Base-by-base conservation (phyloP, 2,329 filamentous ascomycete species). In the Exophiala phaeomuriformis region DNA sequence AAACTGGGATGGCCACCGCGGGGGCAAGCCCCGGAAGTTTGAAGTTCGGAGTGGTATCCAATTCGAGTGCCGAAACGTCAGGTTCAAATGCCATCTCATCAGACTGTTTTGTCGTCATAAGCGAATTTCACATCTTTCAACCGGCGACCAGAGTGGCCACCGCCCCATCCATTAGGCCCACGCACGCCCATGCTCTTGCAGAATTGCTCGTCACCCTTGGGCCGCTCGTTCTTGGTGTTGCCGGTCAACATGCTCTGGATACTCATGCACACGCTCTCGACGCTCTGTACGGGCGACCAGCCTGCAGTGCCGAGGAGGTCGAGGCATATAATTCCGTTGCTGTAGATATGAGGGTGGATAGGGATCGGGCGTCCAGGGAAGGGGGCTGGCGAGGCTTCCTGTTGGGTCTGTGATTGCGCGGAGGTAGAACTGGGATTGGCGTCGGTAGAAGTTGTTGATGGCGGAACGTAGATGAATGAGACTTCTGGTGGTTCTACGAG, bases 191-290 rank as follows among this genome's bases (percentile, higher is more conserved):
- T 63, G 44, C 61, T 63, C 28, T 59, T 77, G 29, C 95, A 90
- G 65, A 98, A 97, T 7, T 93, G 86, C 52, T 86, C 87, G 66
- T 98, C 90, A 3, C 91, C 93, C 0, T 86, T 85, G 0, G 93
- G 93, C 33, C 93, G 79, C 72, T 97, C 90, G 65, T 91, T 85
- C 72, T 90, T 91, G 7, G 82, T 85, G 69, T 98, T 98, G 57
- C 91, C 90, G 1, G 93, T 96, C 66, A 98, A 72, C 93, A 98
- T 98, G 74, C 89, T 95, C 72, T 98, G 93, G 51, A 98, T 80
- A 70, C 89, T 95, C 81, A 98, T 93, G 75, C 90, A 96, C 29
- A 98, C 84, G 65, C 87, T 95, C 75, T 97, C 91, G 5, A 96
- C 93, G 55, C 91, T 96, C 68, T 98, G 93, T 0, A 98, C 91